phyloP scores from a whole-genome alignment of 768 basidiomycete species.

The Amanita polypyramis region DNA sequence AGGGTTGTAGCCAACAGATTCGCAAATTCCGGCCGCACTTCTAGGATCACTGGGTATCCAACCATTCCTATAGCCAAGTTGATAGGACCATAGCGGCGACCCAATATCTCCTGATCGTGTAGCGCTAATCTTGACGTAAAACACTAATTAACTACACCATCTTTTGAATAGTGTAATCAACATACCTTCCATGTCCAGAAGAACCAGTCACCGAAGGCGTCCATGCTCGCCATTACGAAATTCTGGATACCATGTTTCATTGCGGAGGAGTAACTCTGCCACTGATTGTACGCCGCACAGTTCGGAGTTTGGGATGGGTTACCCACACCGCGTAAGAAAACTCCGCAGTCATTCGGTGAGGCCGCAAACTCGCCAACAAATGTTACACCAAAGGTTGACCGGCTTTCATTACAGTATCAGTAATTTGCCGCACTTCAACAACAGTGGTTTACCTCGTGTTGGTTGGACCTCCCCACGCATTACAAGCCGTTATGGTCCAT shows the following conservation, averaged over 20 bases:
- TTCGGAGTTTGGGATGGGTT: constrained; percentile 27
- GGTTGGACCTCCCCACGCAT: constrained; percentile 43
- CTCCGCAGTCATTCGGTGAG: constrained; percentile 54
- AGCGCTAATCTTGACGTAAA: constrained; percentile 23
- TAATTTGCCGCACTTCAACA: constrained; percentile 15
- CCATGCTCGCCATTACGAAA: constrained; percentile 45
- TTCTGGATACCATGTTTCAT: constrained; percentile 31
- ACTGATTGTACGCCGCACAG: constrained; percentile 35
- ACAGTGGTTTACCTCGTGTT: constrained; percentile 30
- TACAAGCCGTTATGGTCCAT: constrained; percentile 44
- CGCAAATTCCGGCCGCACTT: constrained; percentile 48
- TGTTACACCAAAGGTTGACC: constrained; percentile 52
- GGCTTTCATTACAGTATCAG: constrained; percentile 16
- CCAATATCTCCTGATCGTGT: constrained; percentile 31
- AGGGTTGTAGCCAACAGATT: constrained; percentile 30
- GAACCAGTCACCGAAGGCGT: constrained; percentile 31
- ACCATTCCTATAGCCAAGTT: constrained; percentile 47
- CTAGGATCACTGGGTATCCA: constrained; percentile 75
- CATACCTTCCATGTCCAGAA: constrained; percentile 38
- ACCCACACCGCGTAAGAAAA: constrained; percentile 18
- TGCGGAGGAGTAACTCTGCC: constrained; percentile 37
- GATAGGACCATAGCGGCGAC: constrained; percentile 32
- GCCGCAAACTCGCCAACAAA: constrained; percentile 70
- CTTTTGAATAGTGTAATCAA: not conserved
- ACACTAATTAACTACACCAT: not conserved